Conservation (phyloP, 805 yeast species). For the Hagleromyces aurorensis region DNA sequence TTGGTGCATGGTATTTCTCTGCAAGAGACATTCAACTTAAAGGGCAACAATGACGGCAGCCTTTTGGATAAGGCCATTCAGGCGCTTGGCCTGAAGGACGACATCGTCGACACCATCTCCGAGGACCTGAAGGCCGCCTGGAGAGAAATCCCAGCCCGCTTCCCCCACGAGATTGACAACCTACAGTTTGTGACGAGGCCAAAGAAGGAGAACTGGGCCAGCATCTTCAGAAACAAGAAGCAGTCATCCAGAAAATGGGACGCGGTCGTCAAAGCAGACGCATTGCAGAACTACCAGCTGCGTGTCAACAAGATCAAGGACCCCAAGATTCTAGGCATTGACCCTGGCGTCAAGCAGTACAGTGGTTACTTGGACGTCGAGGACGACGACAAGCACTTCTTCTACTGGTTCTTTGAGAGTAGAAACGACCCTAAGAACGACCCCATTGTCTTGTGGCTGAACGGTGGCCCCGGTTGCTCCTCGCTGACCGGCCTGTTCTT, state of each 20-base stretch:
- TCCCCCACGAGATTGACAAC: slow-evolving; percentile 47
- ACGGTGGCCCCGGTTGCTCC: slow-evolving; percentile 95
- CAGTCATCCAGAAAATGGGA: too few species aligned
- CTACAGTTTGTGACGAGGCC: slow-evolving; percentile 47
- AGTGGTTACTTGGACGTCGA: slow-evolving; percentile 80
- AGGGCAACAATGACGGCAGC: slow-evolving; percentile 18
- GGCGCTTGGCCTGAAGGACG: slow-evolving; percentile 36
- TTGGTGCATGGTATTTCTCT: slow-evolving; percentile 25
- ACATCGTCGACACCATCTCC: slow-evolving; percentile 37
- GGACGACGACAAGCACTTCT: slow-evolving; percentile 82
- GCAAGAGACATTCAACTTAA: slow-evolving; percentile 27
- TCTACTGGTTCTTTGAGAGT: slow-evolving; percentile 79
- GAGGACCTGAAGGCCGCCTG: slow-evolving; percentile 45
- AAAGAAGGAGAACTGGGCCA: slow-evolving; percentile 27
- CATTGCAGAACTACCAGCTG: slow-evolving; percentile 44
- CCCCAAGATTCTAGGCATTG: slow-evolving; percentile 69
- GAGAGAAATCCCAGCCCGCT: slow-evolving; percentile 52
- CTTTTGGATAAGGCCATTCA: slow-evolving; percentile 43
- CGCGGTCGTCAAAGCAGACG: slow-evolving; percentile 26
- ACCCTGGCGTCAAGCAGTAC: slow-evolving; percentile 65
- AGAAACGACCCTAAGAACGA: slow-evolving; percentile 82
- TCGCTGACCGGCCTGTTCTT: slow-evolving; percentile 80
- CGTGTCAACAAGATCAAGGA: slow-evolving; percentile 47
- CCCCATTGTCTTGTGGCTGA: slow-evolving; percentile 82
- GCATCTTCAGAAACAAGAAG: slow-evolving; percentile 17